Percentiles rank a stretch among this genome's conserved stretches.
These are phyloP conservation scores for Boechera divaricarpa DNA, from an alignment of 345 rosid species.

Conservation along the genomic window DNA sequence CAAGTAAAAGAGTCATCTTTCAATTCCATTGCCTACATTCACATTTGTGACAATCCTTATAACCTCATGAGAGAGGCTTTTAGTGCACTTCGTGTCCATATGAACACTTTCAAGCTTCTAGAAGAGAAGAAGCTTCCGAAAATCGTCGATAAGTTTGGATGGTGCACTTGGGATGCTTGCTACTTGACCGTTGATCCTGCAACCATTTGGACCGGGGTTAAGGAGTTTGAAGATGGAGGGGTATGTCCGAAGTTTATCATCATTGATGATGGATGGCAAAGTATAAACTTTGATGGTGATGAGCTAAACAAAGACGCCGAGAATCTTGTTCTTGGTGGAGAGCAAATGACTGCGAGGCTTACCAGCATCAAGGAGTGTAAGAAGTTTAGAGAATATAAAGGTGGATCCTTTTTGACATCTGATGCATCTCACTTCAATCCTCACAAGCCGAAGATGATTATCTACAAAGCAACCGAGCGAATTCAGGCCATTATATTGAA, in stretches of 20 bases:
- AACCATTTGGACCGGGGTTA: conserved; percentile 76
- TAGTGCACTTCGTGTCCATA: conserved; percentile 70
- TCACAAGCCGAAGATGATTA: conserved; percentile 70
- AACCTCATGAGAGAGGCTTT: conserved; percentile 79
- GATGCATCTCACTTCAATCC: conserved; percentile 59
- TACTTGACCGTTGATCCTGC: conserved; percentile 84
- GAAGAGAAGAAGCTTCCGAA: conserved; percentile 75
- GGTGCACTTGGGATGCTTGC: conserved; percentile 99
- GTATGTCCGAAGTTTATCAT: conserved; percentile 73
- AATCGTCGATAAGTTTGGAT: conserved; percentile 77
- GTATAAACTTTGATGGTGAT: conserved; percentile 61
- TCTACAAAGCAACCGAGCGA: conserved; percentile 72
- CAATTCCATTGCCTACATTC: conserved; percentile 72
- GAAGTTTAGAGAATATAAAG: conserved; percentile 69
- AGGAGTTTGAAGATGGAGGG: conserved; percentile 71
- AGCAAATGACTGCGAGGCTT: conserved; percentile 85
- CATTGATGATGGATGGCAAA: conserved; percentile 93
- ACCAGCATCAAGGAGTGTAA: conserved; percentile 66
- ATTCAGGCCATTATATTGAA: conserved; percentile 64
- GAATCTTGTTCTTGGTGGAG: conserved; percentile 83
- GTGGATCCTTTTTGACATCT: conserved; percentile 57
- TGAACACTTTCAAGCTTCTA: conserved; percentile 75
- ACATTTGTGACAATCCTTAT: conserved; percentile 74
- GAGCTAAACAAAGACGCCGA: conserved; percentile 53
- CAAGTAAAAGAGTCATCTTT: conserved; percentile 59